A percentile compares a stretch with the other conserved stretches of the same genome.
Evolutionary conservation across 169 alveolate genomes (phyloP).

Genomic region (Besnoitia besnoiti): DNA sequence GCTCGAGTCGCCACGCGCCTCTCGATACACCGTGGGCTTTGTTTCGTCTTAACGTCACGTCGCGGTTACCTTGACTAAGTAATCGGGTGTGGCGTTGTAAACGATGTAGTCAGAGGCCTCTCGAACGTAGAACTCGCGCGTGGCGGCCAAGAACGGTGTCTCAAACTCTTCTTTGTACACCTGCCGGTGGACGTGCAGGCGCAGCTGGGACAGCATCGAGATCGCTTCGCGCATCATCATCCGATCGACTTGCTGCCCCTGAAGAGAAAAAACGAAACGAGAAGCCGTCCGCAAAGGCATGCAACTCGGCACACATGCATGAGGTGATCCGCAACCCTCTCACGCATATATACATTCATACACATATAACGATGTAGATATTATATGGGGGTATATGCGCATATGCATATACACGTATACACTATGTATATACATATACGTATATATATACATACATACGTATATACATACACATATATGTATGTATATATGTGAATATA

Average conservation of each 20-base stretch:
- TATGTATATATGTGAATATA: not conserved
- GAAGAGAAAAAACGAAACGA: not conserved
- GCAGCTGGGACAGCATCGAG: not conserved
- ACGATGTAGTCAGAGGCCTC: not conserved
- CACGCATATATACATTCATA: not conserved
- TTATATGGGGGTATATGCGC: not conserved
- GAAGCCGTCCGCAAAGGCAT: not conserved
- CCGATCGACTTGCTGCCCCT: not conserved
- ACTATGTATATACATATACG: not conserved
- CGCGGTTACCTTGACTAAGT: not conserved
- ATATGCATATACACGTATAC: not conserved
- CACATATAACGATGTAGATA: not conserved
- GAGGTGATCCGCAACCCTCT: no score
- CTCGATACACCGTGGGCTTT: no score
- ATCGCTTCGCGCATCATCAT: slow-evolving; percentile 1
- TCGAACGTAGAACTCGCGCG: not conserved
- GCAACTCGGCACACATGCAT: no score
- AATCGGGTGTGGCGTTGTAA: not conserved
- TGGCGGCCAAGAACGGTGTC: not conserved
- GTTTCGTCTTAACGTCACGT: no score
- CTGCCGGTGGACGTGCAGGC: not conserved
- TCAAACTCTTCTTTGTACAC: slow-evolving; percentile 11
- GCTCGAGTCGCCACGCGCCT: no score
- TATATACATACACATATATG: not conserved
- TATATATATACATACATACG: not conserved